A percentile compares a stretch with the other conserved stretches of the same genome.
Evolutionary conservation across 305 asterid genomes (phyloP).

Genomic region (Fraxinus floribunda): DNA sequence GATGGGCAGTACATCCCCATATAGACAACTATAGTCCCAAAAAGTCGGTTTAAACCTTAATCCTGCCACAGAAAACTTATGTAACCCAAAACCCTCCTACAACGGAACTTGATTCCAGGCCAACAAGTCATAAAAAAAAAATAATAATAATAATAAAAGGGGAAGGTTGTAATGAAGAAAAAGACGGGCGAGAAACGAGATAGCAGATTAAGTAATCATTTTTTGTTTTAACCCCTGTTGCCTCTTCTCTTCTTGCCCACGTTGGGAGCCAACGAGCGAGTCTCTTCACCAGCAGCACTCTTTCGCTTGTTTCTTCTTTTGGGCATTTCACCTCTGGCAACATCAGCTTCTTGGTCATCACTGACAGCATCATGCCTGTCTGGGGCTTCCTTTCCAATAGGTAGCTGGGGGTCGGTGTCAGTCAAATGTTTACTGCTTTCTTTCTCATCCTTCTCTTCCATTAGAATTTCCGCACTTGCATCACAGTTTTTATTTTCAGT

Average conservation of each 20-base stretch:
- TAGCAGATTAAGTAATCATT: neutral
- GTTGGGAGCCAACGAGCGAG: slow-evolving; percentile 5
- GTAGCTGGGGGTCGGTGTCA: slow-evolving; percentile 17
- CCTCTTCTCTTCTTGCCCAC: slow-evolving; percentile 18
- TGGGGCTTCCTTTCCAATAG: slow-evolving; percentile 10
- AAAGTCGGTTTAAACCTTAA: neutral
- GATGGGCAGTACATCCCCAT: slow-evolving; percentile 4
- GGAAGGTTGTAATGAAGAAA: slow-evolving; percentile 12
- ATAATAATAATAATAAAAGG: neutral
- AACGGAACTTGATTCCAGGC: neutral
- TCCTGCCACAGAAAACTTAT: neutral
- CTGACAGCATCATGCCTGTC: slow-evolving; percentile 12
- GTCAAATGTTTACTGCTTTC: slow-evolving; percentile 15
- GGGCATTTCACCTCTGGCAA: slow-evolving; percentile 16
- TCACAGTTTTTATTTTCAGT: slow-evolving; percentile 38
- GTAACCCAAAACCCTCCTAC: slow-evolving; percentile 1
- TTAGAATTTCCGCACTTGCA: slow-evolving; percentile 30
- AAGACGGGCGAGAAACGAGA: neutral
- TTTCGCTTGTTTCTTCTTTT: slow-evolving; percentile 22
- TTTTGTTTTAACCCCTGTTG: neutral
- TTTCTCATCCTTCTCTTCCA: slow-evolving; percentile 28
- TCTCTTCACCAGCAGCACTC: slow-evolving; percentile 16
- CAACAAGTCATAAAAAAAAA: neutral
- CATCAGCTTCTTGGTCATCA: slow-evolving; percentile 7
- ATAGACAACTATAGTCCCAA: slow-evolving; percentile 14